Conservation (phyloP, 2,329 filamentous ascomycete genomes). For the Aspergillus sp. region DNA sequence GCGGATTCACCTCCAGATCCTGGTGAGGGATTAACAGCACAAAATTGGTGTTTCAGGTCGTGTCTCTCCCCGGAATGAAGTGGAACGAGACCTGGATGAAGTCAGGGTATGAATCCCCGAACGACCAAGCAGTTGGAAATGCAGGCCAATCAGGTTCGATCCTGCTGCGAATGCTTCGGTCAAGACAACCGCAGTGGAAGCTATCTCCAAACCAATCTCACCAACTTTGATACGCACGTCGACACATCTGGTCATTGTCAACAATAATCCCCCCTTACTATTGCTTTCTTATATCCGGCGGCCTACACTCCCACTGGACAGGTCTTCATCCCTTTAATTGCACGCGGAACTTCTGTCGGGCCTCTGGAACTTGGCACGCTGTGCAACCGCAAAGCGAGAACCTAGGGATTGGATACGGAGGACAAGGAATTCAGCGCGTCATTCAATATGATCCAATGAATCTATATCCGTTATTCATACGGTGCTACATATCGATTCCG, state of each 20-base stretch:
- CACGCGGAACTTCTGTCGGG: not conserved
- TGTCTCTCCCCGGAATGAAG: not conserved
- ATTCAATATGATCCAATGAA: not conserved
- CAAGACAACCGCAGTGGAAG: not conserved
- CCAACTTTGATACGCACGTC: constrained; percentile 1
- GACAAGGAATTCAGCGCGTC: not conserved
- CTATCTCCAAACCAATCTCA: not conserved
- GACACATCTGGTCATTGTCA: not conserved
- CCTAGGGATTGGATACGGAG: not conserved
- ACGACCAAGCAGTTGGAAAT: not conserved
- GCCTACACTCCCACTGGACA: not conserved
- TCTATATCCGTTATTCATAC: constrained; percentile 1
- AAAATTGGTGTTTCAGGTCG: not conserved
- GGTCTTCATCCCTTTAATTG: not conserved
- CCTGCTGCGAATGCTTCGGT: not conserved
- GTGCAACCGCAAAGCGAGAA: not conserved
- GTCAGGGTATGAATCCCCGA: not conserved
- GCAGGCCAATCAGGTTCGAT: not conserved
- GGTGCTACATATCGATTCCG: not conserved
- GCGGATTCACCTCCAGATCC: not conserved
- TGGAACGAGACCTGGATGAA: not conserved
- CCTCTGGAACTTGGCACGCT: not conserved
- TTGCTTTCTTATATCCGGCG: not conserved
- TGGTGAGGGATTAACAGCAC: not conserved
- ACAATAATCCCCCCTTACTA: not conserved